Evolutionary conservation across 371 early-diverging fungal species (phyloP).

Genomic region (Apophysomyces variabilis): DNA sequence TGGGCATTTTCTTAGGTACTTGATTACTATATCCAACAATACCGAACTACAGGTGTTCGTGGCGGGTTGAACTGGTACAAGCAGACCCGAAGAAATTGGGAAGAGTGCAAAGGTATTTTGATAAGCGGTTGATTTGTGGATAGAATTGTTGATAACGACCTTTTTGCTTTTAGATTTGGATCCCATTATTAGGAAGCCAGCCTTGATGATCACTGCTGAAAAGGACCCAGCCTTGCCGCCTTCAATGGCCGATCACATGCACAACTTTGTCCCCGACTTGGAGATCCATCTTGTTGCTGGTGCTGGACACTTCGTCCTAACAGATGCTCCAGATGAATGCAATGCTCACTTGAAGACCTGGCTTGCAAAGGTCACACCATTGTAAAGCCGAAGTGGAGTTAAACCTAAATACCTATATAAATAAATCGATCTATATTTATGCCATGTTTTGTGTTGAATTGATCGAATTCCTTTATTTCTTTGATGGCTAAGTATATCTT

Average conservation of each 20-base stretch:
- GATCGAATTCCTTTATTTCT: too few relatives aligned
- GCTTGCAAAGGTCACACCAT: slow-evolving; percentile 37
- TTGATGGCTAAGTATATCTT: too few relatives aligned
- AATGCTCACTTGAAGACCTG: slow-evolving; percentile 37
- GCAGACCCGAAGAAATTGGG: slow-evolving; percentile 43
- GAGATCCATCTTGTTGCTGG: slow-evolving; percentile 35
- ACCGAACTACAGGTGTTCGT: slow-evolving; percentile 35
- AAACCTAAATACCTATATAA: too few relatives aligned
- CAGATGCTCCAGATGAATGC: slow-evolving; percentile 48
- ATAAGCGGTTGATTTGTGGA: neutral
- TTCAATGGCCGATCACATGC: slow-evolving; percentile 41
- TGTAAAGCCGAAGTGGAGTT: neutral
- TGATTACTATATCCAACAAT: slow-evolving; percentile 43
- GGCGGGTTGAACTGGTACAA: slow-evolving; percentile 55
- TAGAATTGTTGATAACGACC: neutral
- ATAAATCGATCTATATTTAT: too few relatives aligned
- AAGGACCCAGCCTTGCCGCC: slow-evolving; percentile 49
- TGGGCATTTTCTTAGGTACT: slow-evolving; percentile 14
- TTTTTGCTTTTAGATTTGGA: slow-evolving; percentile 22
- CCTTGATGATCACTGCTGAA: slow-evolving; percentile 49
- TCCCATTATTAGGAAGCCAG: slow-evolving; percentile 39
- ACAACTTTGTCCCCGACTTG: slow-evolving; percentile 36
- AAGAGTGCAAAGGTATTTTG: slow-evolving; percentile 43
- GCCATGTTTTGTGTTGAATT: too few relatives aligned
- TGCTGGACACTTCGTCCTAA: slow-evolving; percentile 53